Conservation (phyloP, 345 rosid species). For the Gynandropsis gynandra region DNA sequence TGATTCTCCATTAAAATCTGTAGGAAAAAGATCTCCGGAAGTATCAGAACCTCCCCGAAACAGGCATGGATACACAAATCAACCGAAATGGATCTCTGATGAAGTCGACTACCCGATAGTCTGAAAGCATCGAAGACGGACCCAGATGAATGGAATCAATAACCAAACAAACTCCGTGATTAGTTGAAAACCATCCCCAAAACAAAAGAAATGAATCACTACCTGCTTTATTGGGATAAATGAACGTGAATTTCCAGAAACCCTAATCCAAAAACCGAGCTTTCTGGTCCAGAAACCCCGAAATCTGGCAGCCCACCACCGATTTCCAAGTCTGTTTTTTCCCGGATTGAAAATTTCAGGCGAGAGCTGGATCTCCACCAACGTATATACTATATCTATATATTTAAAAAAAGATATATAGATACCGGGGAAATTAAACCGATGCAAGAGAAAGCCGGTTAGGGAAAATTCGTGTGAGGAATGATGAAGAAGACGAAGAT, state of each 20-base stretch:
- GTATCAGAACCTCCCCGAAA: conserved; percentile 14
- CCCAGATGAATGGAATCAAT: conserved; percentile 3
- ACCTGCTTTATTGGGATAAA: conserved; percentile 9
- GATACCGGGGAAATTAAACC: not conserved
- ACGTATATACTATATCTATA: no score
- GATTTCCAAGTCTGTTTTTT: conserved; percentile 1
- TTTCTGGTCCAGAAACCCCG: not conserved
- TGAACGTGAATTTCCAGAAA: conserved; percentile 9
- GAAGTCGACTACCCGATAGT: not conserved
- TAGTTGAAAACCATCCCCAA: not conserved
- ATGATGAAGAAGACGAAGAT: not conserved
- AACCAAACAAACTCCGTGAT: conserved; percentile 1
- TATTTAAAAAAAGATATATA: no score
- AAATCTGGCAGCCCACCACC: conserved; percentile 7
- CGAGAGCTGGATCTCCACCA: conserved; percentile 1
- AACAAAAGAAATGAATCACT: not conserved
- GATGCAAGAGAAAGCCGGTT: not conserved
- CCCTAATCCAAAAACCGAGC: conserved; percentile 6
- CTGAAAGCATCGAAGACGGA: not conserved
- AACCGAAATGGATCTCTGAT: not conserved
- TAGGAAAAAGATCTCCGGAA: conserved; percentile 23
- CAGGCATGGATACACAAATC: conserved; percentile 14
- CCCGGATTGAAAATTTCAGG: not conserved
- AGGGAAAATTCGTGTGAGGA: not conserved
- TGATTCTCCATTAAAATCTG: conserved; percentile 26